These are phyloP conservation scores for Citrus sinensis DNA, from an alignment of 345 rosid genomes.

Conservation along the genomic window DVS_A1.0 CM039167.1:10828001-10828500, in stretches of 20 bases:
- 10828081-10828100: background rate
- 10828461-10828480: constrained; percentile 23
- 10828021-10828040: no score
- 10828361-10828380: constrained; percentile 20
- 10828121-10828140: background rate
- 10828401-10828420: constrained; percentile 28
- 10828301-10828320: background rate
- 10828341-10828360: background rate
- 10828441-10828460: background rate
- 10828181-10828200: background rate
- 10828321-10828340: background rate
- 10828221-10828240: no score
- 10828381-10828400: background rate
- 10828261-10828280: no score
- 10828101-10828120: background rate
- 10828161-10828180: constrained; percentile 4
- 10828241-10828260: no score
- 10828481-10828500: constrained; percentile 20
- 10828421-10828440: constrained; percentile 16
- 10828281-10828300: no score
- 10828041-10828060: no score
- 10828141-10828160: constrained; percentile 5
- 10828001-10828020: no score
- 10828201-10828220: background rate
- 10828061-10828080: no score